These are phyloP conservation scores for Graphilbum ipis-grandicollis DNA, from an alignment of 2,329 filamentous ascomycete genomes.

Conservation along the genomic window DNA sequence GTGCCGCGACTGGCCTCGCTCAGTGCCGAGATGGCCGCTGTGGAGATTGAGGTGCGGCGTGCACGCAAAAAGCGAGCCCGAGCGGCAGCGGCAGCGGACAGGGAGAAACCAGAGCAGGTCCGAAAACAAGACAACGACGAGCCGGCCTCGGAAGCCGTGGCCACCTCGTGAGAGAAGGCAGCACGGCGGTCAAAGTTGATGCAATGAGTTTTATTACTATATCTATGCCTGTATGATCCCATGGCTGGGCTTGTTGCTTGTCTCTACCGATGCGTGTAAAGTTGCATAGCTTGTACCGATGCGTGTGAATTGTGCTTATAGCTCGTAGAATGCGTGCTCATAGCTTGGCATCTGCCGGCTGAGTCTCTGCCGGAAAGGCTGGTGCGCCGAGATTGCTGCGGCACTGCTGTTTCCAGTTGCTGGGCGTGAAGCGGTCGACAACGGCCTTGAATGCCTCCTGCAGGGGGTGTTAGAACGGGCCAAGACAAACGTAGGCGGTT, in stretches of 20 bases:
- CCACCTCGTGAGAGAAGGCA: no score
- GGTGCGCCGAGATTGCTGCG: constrained; percentile 24
- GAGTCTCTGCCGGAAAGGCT: constrained; percentile 27
- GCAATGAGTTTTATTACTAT: no score
- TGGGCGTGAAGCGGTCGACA: constrained; percentile 77
- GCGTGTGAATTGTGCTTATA: no score
- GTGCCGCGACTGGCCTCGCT: constrained; percentile 40
- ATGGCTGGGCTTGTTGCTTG: no score
- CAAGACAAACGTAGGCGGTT: background rate
- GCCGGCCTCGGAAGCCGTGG: background rate
- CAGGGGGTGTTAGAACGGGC: constrained; percentile 1
- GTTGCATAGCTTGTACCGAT: no score
- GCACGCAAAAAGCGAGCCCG: constrained; percentile 37
- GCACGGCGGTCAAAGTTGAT: no score
- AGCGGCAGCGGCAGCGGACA: constrained; percentile 11
- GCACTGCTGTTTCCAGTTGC: constrained; percentile 50
- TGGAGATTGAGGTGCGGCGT: constrained; percentile 53
- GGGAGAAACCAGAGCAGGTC: background rate
- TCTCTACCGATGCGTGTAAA: no score
- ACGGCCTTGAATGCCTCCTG: constrained; percentile 81
- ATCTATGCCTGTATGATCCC: no score
- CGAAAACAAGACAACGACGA: background rate
- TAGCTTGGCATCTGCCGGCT: constrained; percentile 21
- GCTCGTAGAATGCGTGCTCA: no score
- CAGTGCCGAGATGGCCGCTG: constrained; percentile 39